Evolutionary conservation across 2,329 filamentous ascomycete species (phyloP).

Genomic region (Alternaria hordeiaustralica): DNA sequence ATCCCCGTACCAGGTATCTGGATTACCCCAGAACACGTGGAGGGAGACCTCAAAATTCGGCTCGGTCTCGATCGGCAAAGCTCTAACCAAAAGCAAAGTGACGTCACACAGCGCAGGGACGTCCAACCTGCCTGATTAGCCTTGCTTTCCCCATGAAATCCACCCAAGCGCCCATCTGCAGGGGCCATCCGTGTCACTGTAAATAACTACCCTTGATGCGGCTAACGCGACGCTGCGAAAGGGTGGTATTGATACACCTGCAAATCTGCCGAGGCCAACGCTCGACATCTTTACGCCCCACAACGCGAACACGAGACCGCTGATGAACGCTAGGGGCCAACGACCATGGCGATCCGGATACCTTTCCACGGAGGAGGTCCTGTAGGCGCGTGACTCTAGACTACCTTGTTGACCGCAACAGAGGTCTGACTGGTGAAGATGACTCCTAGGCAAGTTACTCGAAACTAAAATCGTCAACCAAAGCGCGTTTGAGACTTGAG

Average conservation of each 20-base stretch:
- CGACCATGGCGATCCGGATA: background rate
- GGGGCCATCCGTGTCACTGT: background rate
- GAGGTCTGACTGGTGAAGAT: background rate
- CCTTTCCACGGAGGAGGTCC: background rate
- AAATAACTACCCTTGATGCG: background rate
- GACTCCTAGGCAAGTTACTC: background rate
- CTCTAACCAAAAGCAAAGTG: background rate
- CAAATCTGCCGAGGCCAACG: background rate
- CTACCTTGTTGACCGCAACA: background rate
- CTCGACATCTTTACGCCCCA: background rate
- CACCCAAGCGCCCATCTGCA: background rate
- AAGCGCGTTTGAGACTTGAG: background rate
- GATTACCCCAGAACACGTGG: background rate
- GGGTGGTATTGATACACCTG: background rate
- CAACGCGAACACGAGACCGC: background rate
- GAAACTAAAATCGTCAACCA: background rate
- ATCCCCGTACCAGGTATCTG: background rate
- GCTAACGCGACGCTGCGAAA: background rate
- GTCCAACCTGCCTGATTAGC: background rate
- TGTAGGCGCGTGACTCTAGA: background rate
- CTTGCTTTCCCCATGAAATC: background rate
- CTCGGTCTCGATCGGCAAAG: background rate
- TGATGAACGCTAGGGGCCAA: background rate
- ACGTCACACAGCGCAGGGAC: background rate
- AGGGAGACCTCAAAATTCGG: background rate